Percentiles rank a stretch among this genome's conserved stretches.
Evolutionary conservation across 306 rosid species (phyloP).

Genomic region (Quercus ilex): DNA sequence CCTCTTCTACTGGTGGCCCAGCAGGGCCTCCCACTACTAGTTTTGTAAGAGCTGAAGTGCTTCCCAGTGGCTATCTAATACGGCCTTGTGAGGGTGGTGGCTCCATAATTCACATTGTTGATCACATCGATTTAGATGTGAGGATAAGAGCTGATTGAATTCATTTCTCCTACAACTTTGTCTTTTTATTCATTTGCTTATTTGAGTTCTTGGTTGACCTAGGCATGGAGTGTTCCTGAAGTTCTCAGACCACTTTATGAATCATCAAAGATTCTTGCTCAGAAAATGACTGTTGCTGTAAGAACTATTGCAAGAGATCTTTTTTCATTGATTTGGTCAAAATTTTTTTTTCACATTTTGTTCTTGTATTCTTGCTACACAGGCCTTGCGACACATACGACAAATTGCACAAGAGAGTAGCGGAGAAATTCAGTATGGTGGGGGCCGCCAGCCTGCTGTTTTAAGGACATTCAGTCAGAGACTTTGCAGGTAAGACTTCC

Average conservation of each 20-base stretch:
- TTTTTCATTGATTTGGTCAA: background rate
- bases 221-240: slow-evolving; percentile 99
- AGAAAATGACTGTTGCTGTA: slow-evolving; percentile 83
- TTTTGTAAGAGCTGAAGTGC: slow-evolving; percentile 89
- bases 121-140: slow-evolving; percentile 88
- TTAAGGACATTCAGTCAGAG: slow-evolving; percentile 89
- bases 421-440: slow-evolving; percentile 86
- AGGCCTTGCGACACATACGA: slow-evolving; percentile 87
- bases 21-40: slow-evolving; percentile 69
- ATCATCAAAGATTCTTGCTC: slow-evolving; percentile 92
- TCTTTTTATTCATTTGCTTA: background rate
- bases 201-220: background rate
- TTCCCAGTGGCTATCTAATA: slow-evolving; percentile 89
- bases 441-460: slow-evolving; percentile 98
- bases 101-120: slow-evolving; percentile 91
- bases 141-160: slow-evolving; percentile 18
- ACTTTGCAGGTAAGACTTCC: slow-evolving; percentile 62
- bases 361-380: background rate
- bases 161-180: background rate
- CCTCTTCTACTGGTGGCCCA: slow-evolving; percentile 83
- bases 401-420: slow-evolving; percentile 91
- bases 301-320: slow-evolving; percentile 6
- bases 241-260: slow-evolving; percentile 92
- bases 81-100: slow-evolving; percentile 98
- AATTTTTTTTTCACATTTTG: background rate